phyloP scores from a whole-genome alignment of 1,284 basidiomycete genomes.

The Sanghuangporus baumii region DNA sequence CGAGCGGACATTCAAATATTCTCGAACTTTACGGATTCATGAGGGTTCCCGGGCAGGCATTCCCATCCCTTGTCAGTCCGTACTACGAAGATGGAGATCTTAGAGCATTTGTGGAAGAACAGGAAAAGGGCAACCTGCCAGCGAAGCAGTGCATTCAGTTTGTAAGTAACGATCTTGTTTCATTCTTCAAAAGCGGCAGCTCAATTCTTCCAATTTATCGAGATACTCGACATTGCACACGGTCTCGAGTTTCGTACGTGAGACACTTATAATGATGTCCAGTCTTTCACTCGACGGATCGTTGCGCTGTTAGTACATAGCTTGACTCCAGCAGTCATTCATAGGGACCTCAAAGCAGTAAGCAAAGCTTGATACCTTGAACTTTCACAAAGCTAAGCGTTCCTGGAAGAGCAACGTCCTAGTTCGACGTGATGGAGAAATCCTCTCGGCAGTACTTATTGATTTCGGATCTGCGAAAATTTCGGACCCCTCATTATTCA shows the following conservation, averaged over 20 bases:
- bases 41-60: not conserved
- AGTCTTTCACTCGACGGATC: not conserved
- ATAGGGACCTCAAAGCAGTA: slow-evolving; percentile 2
- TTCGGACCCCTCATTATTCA: not conserved
- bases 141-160: not conserved
- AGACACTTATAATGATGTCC: not conserved
- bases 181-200: not conserved
- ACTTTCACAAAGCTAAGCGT: too few relatives aligned
- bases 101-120: not conserved
- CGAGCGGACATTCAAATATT: not conserved
- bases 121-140: not conserved
- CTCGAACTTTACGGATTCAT: not conserved
- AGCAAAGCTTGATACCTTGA: not conserved
- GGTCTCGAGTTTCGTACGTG: not conserved
- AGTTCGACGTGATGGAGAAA: not conserved
- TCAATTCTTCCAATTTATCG: not conserved
- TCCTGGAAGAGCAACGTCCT: not conserved
- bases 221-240: not conserved
- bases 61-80: not conserved
- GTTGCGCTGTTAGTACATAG: not conserved
- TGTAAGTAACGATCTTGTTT: not conserved
- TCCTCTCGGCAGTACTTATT: not conserved
- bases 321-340: not conserved
- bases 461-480: slow-evolving; percentile 7
- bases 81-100: not conserved